Percentiles rank a stretch among this genome's conserved stretches.
Evolutionary conservation across 164 flowering plant genomes (phyloP).

Genomic region (Magnolia officinalis): DNA sequence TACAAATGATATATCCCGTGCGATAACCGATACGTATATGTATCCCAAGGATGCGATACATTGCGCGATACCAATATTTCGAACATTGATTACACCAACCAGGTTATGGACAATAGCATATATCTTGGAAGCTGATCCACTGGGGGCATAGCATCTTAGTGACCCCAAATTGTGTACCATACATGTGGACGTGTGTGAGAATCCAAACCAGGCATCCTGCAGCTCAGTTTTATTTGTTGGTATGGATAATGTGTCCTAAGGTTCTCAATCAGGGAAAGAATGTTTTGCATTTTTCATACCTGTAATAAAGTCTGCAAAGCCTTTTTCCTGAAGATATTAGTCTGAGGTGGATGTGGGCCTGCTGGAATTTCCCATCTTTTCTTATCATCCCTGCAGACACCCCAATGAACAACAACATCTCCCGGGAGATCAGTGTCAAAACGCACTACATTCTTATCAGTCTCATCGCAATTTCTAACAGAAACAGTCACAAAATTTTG

Average conservation of each 20-base stretch:
- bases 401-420: conserved; percentile 90
- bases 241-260: background rate
- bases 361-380: conserved; percentile 80
- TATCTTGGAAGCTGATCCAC: too few relatives aligned
- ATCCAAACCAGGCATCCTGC: too few relatives aligned
- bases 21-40: too few relatives aligned
- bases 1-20: too few relatives aligned
- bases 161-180: too few relatives aligned
- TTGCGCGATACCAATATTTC: too few relatives aligned
- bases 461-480: conserved; percentile 52
- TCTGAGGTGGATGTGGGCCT: conserved; percentile 63
- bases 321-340: conserved; percentile 63
- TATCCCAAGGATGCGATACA: too few relatives aligned
- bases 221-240: background rate
- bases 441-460: conserved; percentile 44
- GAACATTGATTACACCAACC: too few relatives aligned
- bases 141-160: too few relatives aligned
- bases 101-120: too few relatives aligned
- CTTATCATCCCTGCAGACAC: conserved; percentile 59
- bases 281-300: conserved; percentile 33
- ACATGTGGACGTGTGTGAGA: too few relatives aligned
- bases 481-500: conserved; percentile 48
- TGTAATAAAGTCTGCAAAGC: conserved; percentile 77
- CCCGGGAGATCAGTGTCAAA: conserved; percentile 84
- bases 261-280: background rate